Evolutionary conservation across 352 stramenopile species (phyloP).

Genomic region (Lagenidium sp.): DNA sequence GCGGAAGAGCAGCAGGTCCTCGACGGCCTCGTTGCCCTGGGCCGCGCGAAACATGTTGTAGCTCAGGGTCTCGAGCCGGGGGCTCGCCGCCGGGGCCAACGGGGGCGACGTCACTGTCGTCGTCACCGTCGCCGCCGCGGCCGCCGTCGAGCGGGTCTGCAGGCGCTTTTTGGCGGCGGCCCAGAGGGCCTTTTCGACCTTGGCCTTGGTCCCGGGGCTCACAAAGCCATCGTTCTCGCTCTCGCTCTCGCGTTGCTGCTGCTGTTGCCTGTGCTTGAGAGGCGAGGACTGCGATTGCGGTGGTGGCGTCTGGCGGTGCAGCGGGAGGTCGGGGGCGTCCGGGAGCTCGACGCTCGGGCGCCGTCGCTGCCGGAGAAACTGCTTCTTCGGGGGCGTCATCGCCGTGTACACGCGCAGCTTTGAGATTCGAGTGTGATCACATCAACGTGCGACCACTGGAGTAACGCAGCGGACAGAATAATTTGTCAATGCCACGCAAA

Average conservation of each 20-base stretch:
- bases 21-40: constrained; percentile 35
- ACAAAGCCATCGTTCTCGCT: constrained; percentile 18
- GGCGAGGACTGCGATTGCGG: neutral
- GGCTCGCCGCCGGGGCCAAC: constrained; percentile 1
- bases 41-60: constrained; percentile 54
- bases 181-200: constrained; percentile 16
- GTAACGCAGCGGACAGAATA: constrained; percentile 3
- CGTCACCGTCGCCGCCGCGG: neutral
- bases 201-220: constrained; percentile 13
- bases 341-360: neutral
- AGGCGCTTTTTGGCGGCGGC: constrained; percentile 16
- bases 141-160: constrained; percentile 4
- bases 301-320: too few species aligned
- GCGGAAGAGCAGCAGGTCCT: constrained; percentile 64
- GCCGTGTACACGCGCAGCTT: neutral
- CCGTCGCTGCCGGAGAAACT: constrained; percentile 14
- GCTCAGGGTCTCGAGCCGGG: constrained; percentile 9
- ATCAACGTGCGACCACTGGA: too few species aligned
- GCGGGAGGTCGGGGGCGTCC: neutral
- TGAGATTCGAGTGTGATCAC: too few species aligned
- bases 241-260: constrained; percentile 4
- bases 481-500: too few species aligned
- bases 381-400: constrained; percentile 9
- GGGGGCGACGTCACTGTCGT: neutral
- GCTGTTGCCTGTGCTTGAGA: neutral